Percentiles rank a stretch among this genome's conserved stretches.
Conservation (phyloP, 2,329 filamentous ascomycete genomes). For the Cadophora sp. region DNA sequence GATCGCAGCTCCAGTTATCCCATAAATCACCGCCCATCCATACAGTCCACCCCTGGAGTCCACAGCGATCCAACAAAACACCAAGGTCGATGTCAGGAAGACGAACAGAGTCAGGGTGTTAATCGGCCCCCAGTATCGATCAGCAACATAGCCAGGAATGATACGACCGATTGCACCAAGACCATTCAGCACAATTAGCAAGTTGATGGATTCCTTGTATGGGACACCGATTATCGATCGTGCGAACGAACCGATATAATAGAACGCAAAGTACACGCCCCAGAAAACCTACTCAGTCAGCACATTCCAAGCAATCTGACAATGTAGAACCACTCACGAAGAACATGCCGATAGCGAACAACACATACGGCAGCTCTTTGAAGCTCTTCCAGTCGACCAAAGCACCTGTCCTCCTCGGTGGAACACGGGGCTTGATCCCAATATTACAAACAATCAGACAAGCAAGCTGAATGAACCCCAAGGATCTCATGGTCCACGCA, state of each 20-base stretch:
- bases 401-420: conserved; percentile 49
- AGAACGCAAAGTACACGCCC: conserved; percentile 53
- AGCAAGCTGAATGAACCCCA: conserved; percentile 54
- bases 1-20: conserved; percentile 55
- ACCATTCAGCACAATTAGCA: conserved; percentile 60
- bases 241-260: conserved; percentile 47
- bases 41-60: conserved; percentile 51
- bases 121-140: conserved; percentile 56
- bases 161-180: conserved; percentile 56
- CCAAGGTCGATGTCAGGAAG: conserved; percentile 42
- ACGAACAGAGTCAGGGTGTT: conserved; percentile 57
- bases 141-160: conserved; percentile 54
- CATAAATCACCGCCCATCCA: conserved; percentile 58
- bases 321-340: conserved; percentile 38
- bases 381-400: conserved; percentile 54
- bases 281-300: conserved; percentile 45
- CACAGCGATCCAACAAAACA: conserved; percentile 58
- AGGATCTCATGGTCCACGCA: conserved; percentile 52
- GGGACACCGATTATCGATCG: conserved; percentile 47
- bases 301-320: neutral
- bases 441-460: conserved; percentile 45
- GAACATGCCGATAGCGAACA: conserved; percentile 53
- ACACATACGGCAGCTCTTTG: conserved; percentile 50
- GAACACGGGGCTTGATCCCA: conserved; percentile 50
- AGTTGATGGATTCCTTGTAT: conserved; percentile 52